Evolutionary conservation across 2,329 filamentous ascomycete species (phyloP).

Genomic region (Capronia coronata): DNA sequence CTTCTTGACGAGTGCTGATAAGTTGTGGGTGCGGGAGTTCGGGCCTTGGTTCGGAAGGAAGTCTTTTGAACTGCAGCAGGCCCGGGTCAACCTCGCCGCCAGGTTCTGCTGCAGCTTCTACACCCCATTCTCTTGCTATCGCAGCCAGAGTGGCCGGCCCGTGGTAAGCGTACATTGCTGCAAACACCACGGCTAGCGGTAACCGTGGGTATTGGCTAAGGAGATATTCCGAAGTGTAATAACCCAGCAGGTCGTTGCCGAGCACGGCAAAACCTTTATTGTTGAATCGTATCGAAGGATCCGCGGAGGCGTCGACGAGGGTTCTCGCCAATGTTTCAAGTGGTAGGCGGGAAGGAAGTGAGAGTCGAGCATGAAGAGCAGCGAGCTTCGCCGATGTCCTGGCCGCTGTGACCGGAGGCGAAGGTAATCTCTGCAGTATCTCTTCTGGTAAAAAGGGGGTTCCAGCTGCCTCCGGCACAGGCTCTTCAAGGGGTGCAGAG

Average conservation of each 20-base stretch:
- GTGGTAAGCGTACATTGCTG: constrained; percentile 75
- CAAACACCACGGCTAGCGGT: constrained; percentile 79
- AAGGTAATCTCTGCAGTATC: constrained; percentile 52
- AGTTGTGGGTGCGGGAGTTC: constrained; percentile 32
- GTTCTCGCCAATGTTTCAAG: constrained; percentile 78
- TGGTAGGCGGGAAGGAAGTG: constrained; percentile 73
- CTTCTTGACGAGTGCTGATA: constrained; percentile 15
- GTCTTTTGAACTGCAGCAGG: constrained; percentile 67
- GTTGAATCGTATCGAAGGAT: constrained; percentile 74
- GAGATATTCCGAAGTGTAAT: constrained; percentile 83
- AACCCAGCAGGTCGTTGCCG: constrained; percentile 75
- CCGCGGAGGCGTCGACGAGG: constrained; percentile 79
- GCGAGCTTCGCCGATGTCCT: constrained; percentile 77
- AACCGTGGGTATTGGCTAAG: constrained; percentile 85
- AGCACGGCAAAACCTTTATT: constrained; percentile 77
- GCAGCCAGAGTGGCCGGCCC: constrained; percentile 67
- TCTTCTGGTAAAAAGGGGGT: constrained; percentile 31
- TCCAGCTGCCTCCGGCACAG: constrained; percentile 29
- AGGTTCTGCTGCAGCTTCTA: constrained; percentile 78
- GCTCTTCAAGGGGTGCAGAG: constrained; percentile 29
- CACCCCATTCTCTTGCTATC: constrained; percentile 80
- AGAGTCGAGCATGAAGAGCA: constrained; percentile 82
- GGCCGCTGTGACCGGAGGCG: constrained; percentile 63
- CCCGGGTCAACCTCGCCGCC: constrained; percentile 89
- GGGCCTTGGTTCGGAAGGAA: constrained; percentile 45